These are phyloP conservation scores for Kodamaea neixiangensis DNA, from an alignment of 805 yeast genomes.

Conservation along the genomic window DNA sequence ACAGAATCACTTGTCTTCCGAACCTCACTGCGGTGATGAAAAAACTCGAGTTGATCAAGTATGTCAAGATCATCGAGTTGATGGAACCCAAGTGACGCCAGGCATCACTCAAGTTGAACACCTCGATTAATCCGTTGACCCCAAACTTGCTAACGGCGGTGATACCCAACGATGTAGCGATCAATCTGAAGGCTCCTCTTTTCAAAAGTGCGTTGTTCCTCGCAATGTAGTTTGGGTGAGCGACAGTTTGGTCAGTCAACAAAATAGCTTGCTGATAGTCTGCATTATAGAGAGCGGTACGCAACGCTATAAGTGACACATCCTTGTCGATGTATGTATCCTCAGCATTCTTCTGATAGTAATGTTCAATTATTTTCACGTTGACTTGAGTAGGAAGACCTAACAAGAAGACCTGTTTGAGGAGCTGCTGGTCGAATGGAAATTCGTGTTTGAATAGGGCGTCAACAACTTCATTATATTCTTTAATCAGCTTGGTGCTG, in stretches of 20 bases:
- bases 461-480: conserved; percentile 16
- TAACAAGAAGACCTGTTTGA: conserved; percentile 32
- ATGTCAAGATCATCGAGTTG: conserved; percentile 48
- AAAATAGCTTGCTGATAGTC: conserved; percentile 57
- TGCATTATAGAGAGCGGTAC: conserved; percentile 58
- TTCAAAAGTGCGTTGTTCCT: conserved; percentile 32
- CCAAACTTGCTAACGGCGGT: conserved; percentile 45
- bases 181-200: conserved; percentile 31
- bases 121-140: conserved; percentile 36
- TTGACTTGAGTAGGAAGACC: conserved; percentile 34
- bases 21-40: conserved; percentile 42
- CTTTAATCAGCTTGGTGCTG: conserved; percentile 14
- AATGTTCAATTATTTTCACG: conserved; percentile 22
- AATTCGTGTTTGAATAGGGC: conserved; percentile 23
- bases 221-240: conserved; percentile 50
- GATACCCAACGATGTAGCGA: conserved; percentile 33
- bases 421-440: conserved; percentile 24
- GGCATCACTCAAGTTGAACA: conserved; percentile 38
- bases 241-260: conserved; percentile 62
- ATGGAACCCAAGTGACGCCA: conserved; percentile 45
- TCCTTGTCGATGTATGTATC: conserved; percentile 31
- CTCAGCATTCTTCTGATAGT: conserved; percentile 20
- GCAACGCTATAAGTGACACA: conserved; percentile 61
- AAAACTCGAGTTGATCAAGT: conserved; percentile 41
- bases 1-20: conserved; percentile 37